These are phyloP conservation scores for Ceratorhiza oryzae-sativae DNA, from an alignment of 1,284 basidiomycete genomes.

Conservation along the genomic window DNA sequence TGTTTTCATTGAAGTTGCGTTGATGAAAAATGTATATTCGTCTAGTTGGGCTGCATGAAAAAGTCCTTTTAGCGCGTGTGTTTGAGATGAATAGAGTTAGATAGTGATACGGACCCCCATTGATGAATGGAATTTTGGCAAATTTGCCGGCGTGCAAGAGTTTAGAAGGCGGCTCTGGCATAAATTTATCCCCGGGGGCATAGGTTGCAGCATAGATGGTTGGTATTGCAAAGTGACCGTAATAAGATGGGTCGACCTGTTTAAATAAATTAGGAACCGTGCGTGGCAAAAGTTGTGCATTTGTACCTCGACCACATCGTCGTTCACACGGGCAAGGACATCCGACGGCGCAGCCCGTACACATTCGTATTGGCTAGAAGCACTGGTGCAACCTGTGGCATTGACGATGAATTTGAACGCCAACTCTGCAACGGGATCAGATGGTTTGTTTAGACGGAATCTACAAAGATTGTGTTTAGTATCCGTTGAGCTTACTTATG, in stretches of 20 bases:
- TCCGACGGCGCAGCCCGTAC: slow-evolving; percentile 15
- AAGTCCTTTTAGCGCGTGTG: background rate
- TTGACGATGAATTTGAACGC: slow-evolving; percentile 21
- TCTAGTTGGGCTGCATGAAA: slow-evolving; percentile 37
- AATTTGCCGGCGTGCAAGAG: slow-evolving; percentile 48
- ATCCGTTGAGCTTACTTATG: background rate
- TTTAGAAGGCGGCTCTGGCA: slow-evolving; percentile 48
- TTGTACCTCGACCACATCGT: slow-evolving; percentile 5
- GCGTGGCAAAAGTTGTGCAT: background rate
- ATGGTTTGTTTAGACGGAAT: slow-evolving; percentile 4
- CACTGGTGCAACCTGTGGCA: slow-evolving; percentile 21
- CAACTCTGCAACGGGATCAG: slow-evolving; percentile 10
- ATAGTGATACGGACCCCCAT: slow-evolving; percentile 44
- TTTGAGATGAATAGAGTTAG: background rate
- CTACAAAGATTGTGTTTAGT: too few species aligned
- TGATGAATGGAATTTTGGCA: slow-evolving; percentile 51
- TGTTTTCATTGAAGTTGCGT: slow-evolving; percentile 26
- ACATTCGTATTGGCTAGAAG: slow-evolving; percentile 19
- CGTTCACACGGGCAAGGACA: slow-evolving; percentile 8
- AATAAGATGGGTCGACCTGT: slow-evolving; percentile 5
- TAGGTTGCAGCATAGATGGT: slow-evolving; percentile 24
- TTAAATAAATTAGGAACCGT: background rate
- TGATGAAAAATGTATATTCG: slow-evolving; percentile 44
- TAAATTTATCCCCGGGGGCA: slow-evolving; percentile 49
- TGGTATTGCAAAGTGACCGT: background rate